Conservation (phyloP, 768 basidiomycete genomes). For the Tricholoma flavovirens region DNA sequence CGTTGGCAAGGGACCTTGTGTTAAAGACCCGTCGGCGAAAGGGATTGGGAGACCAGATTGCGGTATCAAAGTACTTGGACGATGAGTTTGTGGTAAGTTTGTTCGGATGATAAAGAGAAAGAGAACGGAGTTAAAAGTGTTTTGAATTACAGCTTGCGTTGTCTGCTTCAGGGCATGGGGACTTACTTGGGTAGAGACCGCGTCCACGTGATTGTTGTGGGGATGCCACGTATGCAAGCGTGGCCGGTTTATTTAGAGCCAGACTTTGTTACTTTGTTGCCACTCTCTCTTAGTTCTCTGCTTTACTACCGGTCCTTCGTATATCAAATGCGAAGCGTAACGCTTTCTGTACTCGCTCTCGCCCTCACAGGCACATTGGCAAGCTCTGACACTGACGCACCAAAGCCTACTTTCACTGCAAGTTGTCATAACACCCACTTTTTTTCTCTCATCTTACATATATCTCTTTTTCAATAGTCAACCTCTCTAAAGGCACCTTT, state of each 20-base stretch:
- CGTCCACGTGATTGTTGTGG: conserved; percentile 35
- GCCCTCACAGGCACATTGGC: conserved; percentile 61
- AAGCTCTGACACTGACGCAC: conserved; percentile 35
- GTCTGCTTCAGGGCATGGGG: conserved; percentile 94
- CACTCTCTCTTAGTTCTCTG: conserved; percentile 29
- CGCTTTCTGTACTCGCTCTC: conserved; percentile 70
- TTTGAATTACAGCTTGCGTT: conserved; percentile 63
- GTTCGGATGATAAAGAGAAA: no score
- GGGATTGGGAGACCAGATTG: conserved; percentile 94
- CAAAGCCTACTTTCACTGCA: conserved; percentile 68
- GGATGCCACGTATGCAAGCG: conserved; percentile 39
- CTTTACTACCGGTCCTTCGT: conserved; percentile 58
- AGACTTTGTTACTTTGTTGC: conserved; percentile 20
- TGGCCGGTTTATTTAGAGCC: conserved; percentile 32
- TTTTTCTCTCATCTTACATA: conserved; percentile 9
- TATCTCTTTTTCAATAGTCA: conserved; percentile 38
- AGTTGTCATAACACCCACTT: conserved; percentile 15
- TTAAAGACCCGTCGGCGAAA: conserved; percentile 95
- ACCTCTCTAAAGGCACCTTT: conserved; percentile 83
- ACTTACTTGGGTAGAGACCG: conserved; percentile 58
- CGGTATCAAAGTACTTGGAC: conserved; percentile 95
- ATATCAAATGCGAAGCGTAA: conserved; percentile 78
- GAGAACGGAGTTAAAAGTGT: background rate
- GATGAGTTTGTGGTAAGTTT: conserved; percentile 88
- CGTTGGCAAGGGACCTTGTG: conserved; percentile 89